phyloP scores from a whole-genome alignment of 1,139 yeast genomes.

The Candida sp. region DNA sequence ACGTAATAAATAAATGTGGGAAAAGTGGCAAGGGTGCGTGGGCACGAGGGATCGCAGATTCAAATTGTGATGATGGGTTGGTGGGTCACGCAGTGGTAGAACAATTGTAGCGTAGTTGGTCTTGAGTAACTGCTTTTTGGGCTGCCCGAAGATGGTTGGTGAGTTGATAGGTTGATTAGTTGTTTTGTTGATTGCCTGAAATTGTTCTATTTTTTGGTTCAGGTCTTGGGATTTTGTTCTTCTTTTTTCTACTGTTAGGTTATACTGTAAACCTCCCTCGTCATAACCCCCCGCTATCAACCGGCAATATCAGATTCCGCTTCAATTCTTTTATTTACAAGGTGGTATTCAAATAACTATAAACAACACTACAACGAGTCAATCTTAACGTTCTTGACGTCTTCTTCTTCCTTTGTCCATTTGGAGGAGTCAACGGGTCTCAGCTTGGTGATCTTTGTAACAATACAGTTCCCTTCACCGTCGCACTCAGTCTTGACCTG shows the following conservation, averaged over 20 bases:
- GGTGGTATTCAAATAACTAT: neutral
- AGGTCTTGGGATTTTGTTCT: too few species aligned
- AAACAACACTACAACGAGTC: neutral
- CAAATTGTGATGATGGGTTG: neutral
- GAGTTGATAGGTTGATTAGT: too few species aligned
- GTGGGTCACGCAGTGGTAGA: too few species aligned
- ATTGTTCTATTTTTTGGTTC: too few species aligned
- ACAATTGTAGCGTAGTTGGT: too few species aligned
- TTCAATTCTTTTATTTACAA: too few species aligned
- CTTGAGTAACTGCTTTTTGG: too few species aligned
- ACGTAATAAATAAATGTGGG: neutral
- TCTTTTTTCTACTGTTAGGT: too few species aligned
- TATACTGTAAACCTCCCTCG: too few species aligned
- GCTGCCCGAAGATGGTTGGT: too few species aligned
- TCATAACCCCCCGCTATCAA: too few species aligned
- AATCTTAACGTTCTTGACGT: constrained; percentile 9
- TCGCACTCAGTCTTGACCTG: constrained; percentile 57
- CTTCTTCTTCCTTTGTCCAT: constrained; percentile 34
- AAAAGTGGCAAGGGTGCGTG: neutral
- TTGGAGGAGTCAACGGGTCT: constrained; percentile 38
- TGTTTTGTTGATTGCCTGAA: too few species aligned
- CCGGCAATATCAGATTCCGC: neutral
- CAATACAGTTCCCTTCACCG: constrained; percentile 65
- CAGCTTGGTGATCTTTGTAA: constrained; percentile 40
- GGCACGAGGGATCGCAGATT: neutral